Percentiles rank a stretch among this genome's conserved stretches.
These are phyloP conservation scores for Pseudocercospora cruenta DNA, from an alignment of 2,329 filamentous ascomycete species.

Conservation along the genomic window DNA sequence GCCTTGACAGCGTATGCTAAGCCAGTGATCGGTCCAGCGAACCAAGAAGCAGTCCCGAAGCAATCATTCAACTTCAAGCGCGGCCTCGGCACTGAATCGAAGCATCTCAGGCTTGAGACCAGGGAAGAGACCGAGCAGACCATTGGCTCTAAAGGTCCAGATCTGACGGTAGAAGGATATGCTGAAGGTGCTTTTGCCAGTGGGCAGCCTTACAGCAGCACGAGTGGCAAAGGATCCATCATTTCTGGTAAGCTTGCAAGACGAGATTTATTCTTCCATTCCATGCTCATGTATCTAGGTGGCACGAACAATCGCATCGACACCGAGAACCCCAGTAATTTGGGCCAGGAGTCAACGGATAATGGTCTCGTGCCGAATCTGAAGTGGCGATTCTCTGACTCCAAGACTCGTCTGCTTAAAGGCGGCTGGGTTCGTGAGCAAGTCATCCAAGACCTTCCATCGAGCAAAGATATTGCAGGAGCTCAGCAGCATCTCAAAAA, in stretches of 20 bases:
- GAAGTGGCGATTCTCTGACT: constrained; percentile 69
- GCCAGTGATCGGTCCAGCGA: background rate
- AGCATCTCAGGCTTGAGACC: constrained; percentile 24
- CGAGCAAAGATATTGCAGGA: constrained; percentile 67
- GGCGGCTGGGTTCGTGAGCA: constrained; percentile 71
- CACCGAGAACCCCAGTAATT: constrained; percentile 65
- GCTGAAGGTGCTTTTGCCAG: constrained; percentile 44
- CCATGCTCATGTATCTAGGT: constrained; percentile 48
- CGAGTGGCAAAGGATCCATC: constrained; percentile 62
- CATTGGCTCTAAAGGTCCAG: constrained; percentile 10
- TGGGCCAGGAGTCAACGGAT: constrained; percentile 65
- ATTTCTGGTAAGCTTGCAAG: constrained; percentile 55
- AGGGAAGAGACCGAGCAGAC: background rate
- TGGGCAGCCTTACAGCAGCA: constrained; percentile 61
- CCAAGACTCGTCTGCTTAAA: constrained; percentile 63
- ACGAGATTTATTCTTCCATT: background rate
- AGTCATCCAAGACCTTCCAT: constrained; percentile 67
- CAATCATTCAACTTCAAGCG: constrained; percentile 13
- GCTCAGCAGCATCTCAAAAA: constrained; percentile 71
- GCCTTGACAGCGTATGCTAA: background rate
- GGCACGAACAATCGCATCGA: constrained; percentile 67
- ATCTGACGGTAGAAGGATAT: constrained; percentile 28
- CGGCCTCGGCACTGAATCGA: constrained; percentile 15
- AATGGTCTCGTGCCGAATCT: constrained; percentile 66
- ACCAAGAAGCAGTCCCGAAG: background rate